Evolutionary conservation across 2,329 filamentous ascomycete genomes (phyloP), one percentile per base, ranked within the genome.

Genomic region (Trichoderma sp.): DNA sequence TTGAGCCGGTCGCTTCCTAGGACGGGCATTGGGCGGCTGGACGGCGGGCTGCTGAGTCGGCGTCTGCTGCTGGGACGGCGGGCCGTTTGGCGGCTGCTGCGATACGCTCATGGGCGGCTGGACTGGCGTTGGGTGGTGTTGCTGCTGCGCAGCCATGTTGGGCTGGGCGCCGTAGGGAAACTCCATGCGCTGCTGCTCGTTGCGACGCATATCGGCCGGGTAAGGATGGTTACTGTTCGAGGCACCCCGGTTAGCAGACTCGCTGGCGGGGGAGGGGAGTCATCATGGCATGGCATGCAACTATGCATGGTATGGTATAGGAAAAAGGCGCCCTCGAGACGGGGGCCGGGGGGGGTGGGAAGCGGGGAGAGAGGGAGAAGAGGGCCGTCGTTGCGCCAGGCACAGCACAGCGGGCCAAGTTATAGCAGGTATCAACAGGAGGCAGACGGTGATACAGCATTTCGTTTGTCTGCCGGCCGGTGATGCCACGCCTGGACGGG

Each of bases 171-270:
- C 79, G 65, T 82, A 83, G 58, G 79, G 77, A 68, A 82, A 83
- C 24, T 82, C 80, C 74, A 81, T 81, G 67, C 80, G 79, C 39
- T 43, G 39, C 39, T 43, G 39, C 71, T 83, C 81, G 73, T 78
- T 79, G 68, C 81, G 80, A 70, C 80, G 80, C 83, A 87, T 83
- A 71, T 86, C 84, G 73, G 80, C 76, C 77, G 83, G 84, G 74
- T 86, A 86, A 66, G 81, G 77, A 75, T 87, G 83, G 69, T 80
- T 79, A 74, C 79, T 81, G 70, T 74, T 70, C 72, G 69, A 70
- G 71, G 68, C 52, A 71, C 67, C 71, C 68, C 69, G 72, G 73
- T 79, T 73, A 79, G 78, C 74, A 73, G 65, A 70, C 71, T 74
- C 71, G 69, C 69, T 74, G 61, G 71, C 71, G 71, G 67, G 69